Conservation (phyloP, 371 early-diverging fungal species). For the Syncephalastrum sp. region DNA sequence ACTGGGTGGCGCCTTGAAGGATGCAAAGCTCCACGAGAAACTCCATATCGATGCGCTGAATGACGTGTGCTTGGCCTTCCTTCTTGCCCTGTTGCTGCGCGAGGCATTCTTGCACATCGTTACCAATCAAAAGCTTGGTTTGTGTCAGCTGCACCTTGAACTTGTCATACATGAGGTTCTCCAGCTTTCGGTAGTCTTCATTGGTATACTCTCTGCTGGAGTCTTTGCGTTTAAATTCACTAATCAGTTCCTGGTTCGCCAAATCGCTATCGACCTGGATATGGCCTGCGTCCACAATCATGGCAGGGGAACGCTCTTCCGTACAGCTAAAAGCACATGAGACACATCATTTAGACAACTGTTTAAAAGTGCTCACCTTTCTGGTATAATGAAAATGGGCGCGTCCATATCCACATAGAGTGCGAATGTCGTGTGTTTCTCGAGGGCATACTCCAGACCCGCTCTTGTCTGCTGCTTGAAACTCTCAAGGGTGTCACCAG, state of each 20-base stretch:
- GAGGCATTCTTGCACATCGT: conserved; percentile 65
- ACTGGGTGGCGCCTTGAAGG: conserved; percentile 64
- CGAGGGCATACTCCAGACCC: conserved; percentile 76
- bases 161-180: conserved; percentile 78
- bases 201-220: conserved; percentile 38
- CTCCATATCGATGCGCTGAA: conserved; percentile 73
- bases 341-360: background rate
- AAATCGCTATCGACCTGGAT: conserved; percentile 73
- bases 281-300: conserved; percentile 83
- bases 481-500: conserved; percentile 73
- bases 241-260: conserved; percentile 56
- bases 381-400: conserved; percentile 84
- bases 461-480: conserved; percentile 75
- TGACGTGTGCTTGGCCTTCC: conserved; percentile 52
- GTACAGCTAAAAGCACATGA: conserved; percentile 28
- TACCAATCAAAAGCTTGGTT: conserved; percentile 66
- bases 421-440: conserved; percentile 75
- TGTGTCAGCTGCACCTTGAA: conserved; percentile 69
- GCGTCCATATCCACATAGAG: conserved; percentile 83
- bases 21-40: conserved; percentile 75
- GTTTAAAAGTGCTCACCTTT: conserved; percentile 38
- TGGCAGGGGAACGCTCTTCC: conserved; percentile 46
- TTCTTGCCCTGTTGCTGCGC: conserved; percentile 32
- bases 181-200: conserved; percentile 59
- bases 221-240: conserved; percentile 58